Base-by-base conservation (phyloP, 2,329 filamentous ascomycete species). In the Xylaria sp. region DNA sequence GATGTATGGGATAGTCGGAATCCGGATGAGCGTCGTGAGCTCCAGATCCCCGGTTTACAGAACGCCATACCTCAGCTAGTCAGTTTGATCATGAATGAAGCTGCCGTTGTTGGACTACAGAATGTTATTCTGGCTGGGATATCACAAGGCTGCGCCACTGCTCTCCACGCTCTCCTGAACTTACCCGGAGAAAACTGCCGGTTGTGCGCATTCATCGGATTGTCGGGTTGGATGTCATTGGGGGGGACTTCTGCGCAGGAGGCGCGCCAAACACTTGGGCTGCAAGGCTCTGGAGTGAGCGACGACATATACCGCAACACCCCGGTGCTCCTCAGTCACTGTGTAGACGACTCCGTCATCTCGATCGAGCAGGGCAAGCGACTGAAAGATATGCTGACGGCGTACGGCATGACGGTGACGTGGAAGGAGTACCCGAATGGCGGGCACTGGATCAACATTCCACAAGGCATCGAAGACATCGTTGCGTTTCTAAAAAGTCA, bases 311-410 rank as follows among this genome's bases (percentile, higher is more conserved):
- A 83, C 12, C 71, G 72, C 37, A 78, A 79, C n/a, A 86, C 83
- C 42, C 84, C 83, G 0, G 72, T 84, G 3, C 75, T 86, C 61
- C 72, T 86, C 6, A 78, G 83, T 68, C 84, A 86, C 68, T 84
- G 81, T 55, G 69, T 72, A 2, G 80, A 86, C 53, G 84, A 86
- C 66, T 76, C 78, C 0, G 67, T 82, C 12, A 81, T 85, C 0
- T 68, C 77, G 59, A 70, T 84, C 1, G 70, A 75, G 10, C 76
- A 80, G 13, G 84, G 83, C 0, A 70, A 78, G 16, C 60, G 72
- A 1, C 60, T 84, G 62, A 71, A 78, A 18, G 78, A 82, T 18
- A 76, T 74, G 0, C 71, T 86, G 42, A 48, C 54, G 0, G 62
- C 69, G 0, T 82, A 83, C 47, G 83, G 82, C 0, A 78, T 81